Evolutionary conservation across 2,329 filamentous ascomycete species (phyloP).

Genomic region (Fonsecaea pedrosoi): DNA sequence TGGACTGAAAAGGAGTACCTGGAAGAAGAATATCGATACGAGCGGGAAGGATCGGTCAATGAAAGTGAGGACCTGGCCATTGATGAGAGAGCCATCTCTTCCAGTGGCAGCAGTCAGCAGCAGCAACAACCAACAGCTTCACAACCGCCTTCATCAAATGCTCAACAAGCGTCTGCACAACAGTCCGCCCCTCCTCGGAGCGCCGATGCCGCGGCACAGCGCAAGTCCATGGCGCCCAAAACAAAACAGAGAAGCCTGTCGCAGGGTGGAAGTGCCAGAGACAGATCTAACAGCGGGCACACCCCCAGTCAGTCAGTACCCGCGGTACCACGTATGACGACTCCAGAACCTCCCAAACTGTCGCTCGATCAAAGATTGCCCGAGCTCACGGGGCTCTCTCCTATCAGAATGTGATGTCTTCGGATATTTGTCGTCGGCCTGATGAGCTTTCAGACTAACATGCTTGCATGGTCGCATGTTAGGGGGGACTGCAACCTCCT

Average conservation of each 20-base stretch:
- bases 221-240: constrained; percentile 30
- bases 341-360: constrained; percentile 42
- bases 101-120: constrained; percentile 68
- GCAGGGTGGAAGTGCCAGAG: constrained; percentile 28
- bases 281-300: constrained; percentile 35
- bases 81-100: constrained; percentile 67
- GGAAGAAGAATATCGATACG: constrained; percentile 56
- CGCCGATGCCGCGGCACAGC: constrained; percentile 31
- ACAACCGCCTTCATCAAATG: not conserved
- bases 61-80: constrained; percentile 38
- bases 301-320: constrained; percentile 35
- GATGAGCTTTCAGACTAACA: constrained; percentile 14
- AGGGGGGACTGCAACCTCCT: not conserved
- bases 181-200: constrained; percentile 26
- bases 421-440: not conserved
- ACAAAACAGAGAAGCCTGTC: constrained; percentile 39
- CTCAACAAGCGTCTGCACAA: not conserved
- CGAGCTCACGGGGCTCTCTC: constrained; percentile 57
- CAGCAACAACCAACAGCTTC: constrained; percentile 7
- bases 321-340: constrained; percentile 36
- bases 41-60: constrained; percentile 42
- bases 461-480: not conserved
- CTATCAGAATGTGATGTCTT: constrained; percentile 52
- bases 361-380: constrained; percentile 53
- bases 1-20: constrained; percentile 84